These are phyloP conservation scores for Hypoxylon sp. DNA, from an alignment of 2,329 filamentous ascomycete genomes.

Conservation along the genomic window DNA sequence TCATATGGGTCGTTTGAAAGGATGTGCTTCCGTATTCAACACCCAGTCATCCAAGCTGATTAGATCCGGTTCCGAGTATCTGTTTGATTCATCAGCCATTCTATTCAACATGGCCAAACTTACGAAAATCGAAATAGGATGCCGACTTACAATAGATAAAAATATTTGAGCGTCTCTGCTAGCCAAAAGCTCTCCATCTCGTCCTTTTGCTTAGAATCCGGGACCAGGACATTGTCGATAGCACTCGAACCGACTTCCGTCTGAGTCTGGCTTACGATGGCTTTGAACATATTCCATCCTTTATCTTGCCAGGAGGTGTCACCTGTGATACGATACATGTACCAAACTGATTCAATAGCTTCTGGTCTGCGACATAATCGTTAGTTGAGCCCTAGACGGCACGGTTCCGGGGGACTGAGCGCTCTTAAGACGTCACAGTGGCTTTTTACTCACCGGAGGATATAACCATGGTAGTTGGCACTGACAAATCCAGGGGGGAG, in stretches of 20 bases:
- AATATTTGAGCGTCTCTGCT: conserved; percentile 92
- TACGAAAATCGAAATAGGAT: not conserved
- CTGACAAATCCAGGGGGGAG: conserved; percentile 61
- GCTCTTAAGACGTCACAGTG: not conserved
- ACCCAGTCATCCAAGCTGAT: conserved; percentile 74
- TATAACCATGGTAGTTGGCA: conserved; percentile 61
- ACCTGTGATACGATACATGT: conserved; percentile 90
- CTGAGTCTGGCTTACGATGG: conserved; percentile 71
- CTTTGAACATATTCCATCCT: conserved; percentile 86
- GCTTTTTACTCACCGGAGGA: conserved; percentile 62
- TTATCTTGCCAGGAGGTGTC: conserved; percentile 78
- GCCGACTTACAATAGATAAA: conserved; percentile 78
- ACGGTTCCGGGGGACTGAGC: too few relatives aligned
- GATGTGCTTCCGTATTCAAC: conserved; percentile 56
- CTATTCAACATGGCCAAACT: too few relatives aligned
- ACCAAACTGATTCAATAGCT: conserved; percentile 87
- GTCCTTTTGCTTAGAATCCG: conserved; percentile 58
- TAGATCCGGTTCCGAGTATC: conserved; percentile 58
- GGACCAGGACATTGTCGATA: conserved; percentile 67
- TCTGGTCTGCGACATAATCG: conserved; percentile 66
- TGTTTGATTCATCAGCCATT: conserved; percentile 14
- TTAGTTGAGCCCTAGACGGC: conserved; percentile 7
- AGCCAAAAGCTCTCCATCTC: conserved; percentile 91
- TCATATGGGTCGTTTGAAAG: conserved; percentile 43
- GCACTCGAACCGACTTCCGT: conserved; percentile 75